These are phyloP conservation scores for Mycena chlorophos DNA, from an alignment of 768 basidiomycete genomes.

Conservation along the genomic window DNA sequence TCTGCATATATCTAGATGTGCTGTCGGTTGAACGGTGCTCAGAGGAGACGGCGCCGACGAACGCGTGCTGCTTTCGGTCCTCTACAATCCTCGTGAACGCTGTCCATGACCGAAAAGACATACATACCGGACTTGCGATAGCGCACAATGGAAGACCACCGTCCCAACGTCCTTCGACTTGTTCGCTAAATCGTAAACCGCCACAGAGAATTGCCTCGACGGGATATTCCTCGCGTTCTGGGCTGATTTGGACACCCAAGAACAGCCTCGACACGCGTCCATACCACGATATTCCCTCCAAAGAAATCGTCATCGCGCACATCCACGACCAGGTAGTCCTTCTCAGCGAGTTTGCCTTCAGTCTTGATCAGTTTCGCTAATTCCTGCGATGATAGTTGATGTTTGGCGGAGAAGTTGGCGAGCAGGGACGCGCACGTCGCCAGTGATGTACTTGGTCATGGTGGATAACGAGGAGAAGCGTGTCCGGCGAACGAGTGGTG, in stretches of 20 bases:
- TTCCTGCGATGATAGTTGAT: slow-evolving; percentile 45
- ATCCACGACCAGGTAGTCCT: slow-evolving; percentile 78
- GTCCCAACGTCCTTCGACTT: slow-evolving; percentile 60
- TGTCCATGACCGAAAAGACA: slow-evolving; percentile 8
- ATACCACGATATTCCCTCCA: slow-evolving; percentile 71
- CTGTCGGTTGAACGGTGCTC: slow-evolving; percentile 11
- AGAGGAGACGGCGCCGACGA: slow-evolving; percentile 21
- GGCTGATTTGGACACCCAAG: background rate
- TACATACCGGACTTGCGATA: slow-evolving; percentile 75
- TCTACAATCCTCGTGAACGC: slow-evolving; percentile 34
- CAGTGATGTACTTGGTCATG: slow-evolving; percentile 38
- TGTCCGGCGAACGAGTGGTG: background rate
- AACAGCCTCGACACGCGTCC: background rate
- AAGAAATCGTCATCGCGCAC: slow-evolving; percentile 81
- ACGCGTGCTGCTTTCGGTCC: slow-evolving; percentile 81
- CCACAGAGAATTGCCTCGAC: slow-evolving; percentile 55
- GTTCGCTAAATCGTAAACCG: slow-evolving; percentile 58
- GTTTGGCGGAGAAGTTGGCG: background rate
- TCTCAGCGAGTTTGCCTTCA: slow-evolving; percentile 49
- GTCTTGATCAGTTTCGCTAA: slow-evolving; percentile 70
- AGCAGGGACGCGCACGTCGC: slow-evolving; percentile 34
- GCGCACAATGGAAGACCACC: slow-evolving; percentile 76
- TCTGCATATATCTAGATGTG: slow-evolving; percentile 63
- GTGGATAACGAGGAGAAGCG: slow-evolving; percentile 1
- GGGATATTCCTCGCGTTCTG: slow-evolving; percentile 58